A percentile compares a stretch with the other conserved stretches of the same genome.
Evolutionary conservation across 805 yeast species (phyloP).

Genomic region (Cephaloascus fragrans): DNA sequence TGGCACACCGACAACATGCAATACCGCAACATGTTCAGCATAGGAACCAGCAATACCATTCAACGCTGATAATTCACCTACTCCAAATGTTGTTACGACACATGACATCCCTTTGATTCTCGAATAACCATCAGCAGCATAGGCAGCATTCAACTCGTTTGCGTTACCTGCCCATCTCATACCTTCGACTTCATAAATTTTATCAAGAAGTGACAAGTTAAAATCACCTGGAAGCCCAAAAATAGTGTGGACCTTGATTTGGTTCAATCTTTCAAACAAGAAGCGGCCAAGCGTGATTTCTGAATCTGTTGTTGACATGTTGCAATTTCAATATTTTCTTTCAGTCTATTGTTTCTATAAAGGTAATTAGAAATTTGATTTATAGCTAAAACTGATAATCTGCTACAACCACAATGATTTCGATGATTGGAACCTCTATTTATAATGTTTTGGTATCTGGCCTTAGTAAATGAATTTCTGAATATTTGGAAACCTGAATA

Average conservation of each 20-base stretch:
- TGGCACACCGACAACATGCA: slow-evolving; percentile 84
- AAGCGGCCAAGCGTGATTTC: slow-evolving; percentile 65
- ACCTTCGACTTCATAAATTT: slow-evolving; percentile 64
- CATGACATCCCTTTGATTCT: slow-evolving; percentile 71
- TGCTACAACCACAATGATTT: too few species aligned
- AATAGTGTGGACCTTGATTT: slow-evolving; percentile 59
- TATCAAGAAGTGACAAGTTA: slow-evolving; percentile 63
- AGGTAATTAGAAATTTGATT: too few species aligned
- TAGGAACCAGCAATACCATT: slow-evolving; percentile 85
- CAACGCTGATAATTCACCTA: slow-evolving; percentile 77
- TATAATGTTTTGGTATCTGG: too few species aligned
- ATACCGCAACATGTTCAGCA: slow-evolving; percentile 81
- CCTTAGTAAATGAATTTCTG: too few species aligned
- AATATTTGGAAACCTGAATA: too few species aligned
- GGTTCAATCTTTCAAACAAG: slow-evolving; percentile 69
- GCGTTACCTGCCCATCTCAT: slow-evolving; percentile 88
- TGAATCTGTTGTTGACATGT: too few species aligned
- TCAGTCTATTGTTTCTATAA: background rate
- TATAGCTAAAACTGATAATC: too few species aligned
- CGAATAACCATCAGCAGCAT: slow-evolving; percentile 84
- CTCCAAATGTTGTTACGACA: slow-evolving; percentile 80
- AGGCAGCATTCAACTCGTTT: slow-evolving; percentile 83
- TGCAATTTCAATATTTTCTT: background rate
- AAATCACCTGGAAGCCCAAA: slow-evolving; percentile 82
- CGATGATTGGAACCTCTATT: too few species aligned